Evolutionary conservation across 192 early-diverging fungal genomes (phyloP).

Genomic region (Thamnidium elegans): DNA sequence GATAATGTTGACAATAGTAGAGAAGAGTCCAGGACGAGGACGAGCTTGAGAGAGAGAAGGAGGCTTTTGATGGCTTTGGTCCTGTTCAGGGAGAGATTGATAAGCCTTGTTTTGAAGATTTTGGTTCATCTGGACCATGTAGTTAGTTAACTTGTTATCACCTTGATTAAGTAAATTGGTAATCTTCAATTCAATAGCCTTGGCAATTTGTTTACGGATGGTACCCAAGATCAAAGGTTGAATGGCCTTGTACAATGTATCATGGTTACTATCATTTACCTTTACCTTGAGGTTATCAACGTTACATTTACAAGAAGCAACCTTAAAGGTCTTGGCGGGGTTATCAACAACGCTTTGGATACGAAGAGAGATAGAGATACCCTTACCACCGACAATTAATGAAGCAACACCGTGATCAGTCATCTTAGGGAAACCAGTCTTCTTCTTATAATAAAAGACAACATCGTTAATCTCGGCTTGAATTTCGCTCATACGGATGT

Average conservation of each 20-base stretch:
- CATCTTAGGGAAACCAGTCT: constrained; percentile 37
- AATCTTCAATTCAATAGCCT: constrained; percentile 37
- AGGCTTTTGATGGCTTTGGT: not conserved
- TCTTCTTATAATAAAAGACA: constrained; percentile 40
- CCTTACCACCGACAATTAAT: constrained; percentile 15
- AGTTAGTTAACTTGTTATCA: constrained; percentile 21
- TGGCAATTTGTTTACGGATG: constrained; percentile 38
- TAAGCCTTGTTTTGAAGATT: constrained; percentile 8
- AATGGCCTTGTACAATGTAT: constrained; percentile 27
- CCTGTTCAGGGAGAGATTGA: not conserved
- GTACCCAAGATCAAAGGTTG: constrained; percentile 37
- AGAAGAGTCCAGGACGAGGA: constrained; percentile 14
- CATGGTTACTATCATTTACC: constrained; percentile 8
- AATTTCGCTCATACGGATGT: constrained; percentile 35
- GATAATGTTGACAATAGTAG: constrained; percentile 9
- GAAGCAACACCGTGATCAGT: constrained; percentile 39
- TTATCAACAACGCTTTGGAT: constrained; percentile 31
- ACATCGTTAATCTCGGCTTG: constrained; percentile 39
- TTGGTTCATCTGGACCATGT: not conserved
- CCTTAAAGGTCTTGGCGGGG: constrained; percentile 28
- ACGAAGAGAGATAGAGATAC: constrained; percentile 23
- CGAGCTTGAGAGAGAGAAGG: not conserved
- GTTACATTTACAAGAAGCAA: constrained; percentile 35
- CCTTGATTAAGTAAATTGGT: constrained; percentile 22
- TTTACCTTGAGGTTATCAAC: constrained; percentile 14